phyloP scores from a whole-genome alignment of 2,329 filamentous ascomycete species.

The Sporothrix curviconia region DNA sequence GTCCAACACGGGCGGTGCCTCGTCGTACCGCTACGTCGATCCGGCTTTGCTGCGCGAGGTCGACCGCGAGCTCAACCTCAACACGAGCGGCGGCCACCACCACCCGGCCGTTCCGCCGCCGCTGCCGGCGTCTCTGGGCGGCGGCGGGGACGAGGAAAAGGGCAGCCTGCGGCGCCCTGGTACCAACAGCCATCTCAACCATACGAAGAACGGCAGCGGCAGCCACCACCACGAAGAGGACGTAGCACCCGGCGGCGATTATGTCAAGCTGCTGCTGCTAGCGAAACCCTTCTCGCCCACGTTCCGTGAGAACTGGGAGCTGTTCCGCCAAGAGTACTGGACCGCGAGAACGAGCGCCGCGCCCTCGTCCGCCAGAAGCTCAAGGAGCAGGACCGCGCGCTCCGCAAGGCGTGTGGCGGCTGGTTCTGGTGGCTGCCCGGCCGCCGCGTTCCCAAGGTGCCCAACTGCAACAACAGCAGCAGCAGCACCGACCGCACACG shows the following conservation, averaged over 20 bases:
- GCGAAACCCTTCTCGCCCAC: conserved; percentile 93
- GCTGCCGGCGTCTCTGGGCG: neutral
- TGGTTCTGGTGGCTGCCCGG: conserved; percentile 86
- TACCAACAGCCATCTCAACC: conserved; percentile 4
- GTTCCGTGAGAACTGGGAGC: conserved; percentile 95
- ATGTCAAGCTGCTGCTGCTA: conserved; percentile 81
- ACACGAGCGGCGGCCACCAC: conserved; percentile 23
- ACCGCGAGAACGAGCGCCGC: conserved; percentile 86
- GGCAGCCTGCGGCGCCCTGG: neutral
- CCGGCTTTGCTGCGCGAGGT: conserved; percentile 52
- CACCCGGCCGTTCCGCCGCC: conserved; percentile 34
- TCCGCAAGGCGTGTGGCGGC: conserved; percentile 61
- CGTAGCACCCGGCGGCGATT: conserved; percentile 80
- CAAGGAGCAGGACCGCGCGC: conserved; percentile 58
- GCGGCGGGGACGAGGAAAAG: conserved; percentile 16
- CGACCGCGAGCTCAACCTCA: conserved; percentile 50
- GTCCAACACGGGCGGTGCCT: conserved; percentile 56
- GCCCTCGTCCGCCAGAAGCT: conserved; percentile 65
- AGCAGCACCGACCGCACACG: conserved; percentile 9
- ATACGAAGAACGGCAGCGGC: neutral
- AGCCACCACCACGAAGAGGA: conserved; percentile 71
- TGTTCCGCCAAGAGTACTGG: conserved; percentile 93
- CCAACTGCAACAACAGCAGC: neutral
- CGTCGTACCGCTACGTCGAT: conserved; percentile 72
- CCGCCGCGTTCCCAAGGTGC: conserved; percentile 31